Conservation (phyloP, 2,329 filamentous ascomycete species). For the Claviceps pazoutovae region DNA sequence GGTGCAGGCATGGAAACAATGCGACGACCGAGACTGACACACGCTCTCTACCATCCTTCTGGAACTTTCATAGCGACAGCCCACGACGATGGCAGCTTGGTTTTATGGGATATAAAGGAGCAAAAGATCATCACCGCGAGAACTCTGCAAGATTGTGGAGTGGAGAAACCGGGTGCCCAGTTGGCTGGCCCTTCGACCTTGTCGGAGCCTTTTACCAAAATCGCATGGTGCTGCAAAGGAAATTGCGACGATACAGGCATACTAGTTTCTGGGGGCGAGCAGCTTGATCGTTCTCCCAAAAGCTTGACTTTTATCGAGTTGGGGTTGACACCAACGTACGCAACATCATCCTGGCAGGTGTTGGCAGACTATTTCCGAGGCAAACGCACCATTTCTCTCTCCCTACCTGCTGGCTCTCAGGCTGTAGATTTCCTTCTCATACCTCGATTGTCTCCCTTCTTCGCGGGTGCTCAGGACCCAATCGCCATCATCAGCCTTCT, state of each 20-base stretch:
- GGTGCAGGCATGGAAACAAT: slow-evolving; percentile 44
- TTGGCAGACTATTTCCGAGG: slow-evolving; percentile 66
- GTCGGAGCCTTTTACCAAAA: slow-evolving; percentile 61
- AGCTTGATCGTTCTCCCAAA: slow-evolving; percentile 51
- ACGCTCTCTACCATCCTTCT: slow-evolving; percentile 88
- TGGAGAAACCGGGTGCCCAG: slow-evolving; percentile 50
- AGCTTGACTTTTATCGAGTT: slow-evolving; percentile 83
- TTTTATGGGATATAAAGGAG: slow-evolving; percentile 90
- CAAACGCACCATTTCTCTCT: slow-evolving; percentile 58
- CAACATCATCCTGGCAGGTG: slow-evolving; percentile 79
- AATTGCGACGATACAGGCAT: slow-evolving; percentile 90
- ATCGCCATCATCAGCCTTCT: slow-evolving; percentile 70
- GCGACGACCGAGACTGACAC: slow-evolving; percentile 61
- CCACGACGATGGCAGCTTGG: slow-evolving; percentile 81
- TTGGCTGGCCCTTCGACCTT: slow-evolving; percentile 40
- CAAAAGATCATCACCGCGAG: slow-evolving; percentile 71
- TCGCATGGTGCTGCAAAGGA: slow-evolving; percentile 87
- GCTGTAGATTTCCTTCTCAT: slow-evolving; percentile 72
- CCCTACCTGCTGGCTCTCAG: slow-evolving; percentile 63
- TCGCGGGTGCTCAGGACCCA: slow-evolving; percentile 76
- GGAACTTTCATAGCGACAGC: slow-evolving; percentile 79
- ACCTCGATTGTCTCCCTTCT: slow-evolving; percentile 72
- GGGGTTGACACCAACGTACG: slow-evolving; percentile 76
- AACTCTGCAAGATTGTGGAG: slow-evolving; percentile 58
- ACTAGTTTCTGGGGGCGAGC: slow-evolving; percentile 69